A percentile compares a stretch with the other conserved stretches of the same genome.
These are phyloP conservation scores for Candida tallmaniae DNA, from an alignment of 805 yeast species.

Conservation along the genomic window DNA sequence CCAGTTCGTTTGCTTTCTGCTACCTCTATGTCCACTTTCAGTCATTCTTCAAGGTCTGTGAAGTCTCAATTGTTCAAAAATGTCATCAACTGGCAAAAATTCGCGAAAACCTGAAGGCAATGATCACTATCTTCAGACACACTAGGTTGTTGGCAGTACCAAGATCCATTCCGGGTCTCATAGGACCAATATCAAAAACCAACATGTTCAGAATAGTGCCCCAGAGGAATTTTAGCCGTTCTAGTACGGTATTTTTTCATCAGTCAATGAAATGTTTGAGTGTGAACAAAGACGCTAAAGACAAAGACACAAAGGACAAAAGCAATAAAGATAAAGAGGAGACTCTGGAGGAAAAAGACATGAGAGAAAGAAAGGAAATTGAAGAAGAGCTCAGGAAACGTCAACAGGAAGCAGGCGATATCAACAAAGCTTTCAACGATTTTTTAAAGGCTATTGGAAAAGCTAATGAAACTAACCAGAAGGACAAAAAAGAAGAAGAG, in stretches of 20 bases:
- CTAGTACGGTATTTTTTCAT: not conserved
- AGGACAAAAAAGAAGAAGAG: not conserved
- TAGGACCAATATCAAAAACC: too few relatives aligned
- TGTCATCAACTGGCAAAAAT: too few relatives aligned
- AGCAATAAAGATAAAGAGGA: conserved; percentile 5
- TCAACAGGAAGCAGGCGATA: conserved; percentile 20
- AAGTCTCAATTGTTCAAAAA: too few relatives aligned
- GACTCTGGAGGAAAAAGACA: conserved; percentile 11
- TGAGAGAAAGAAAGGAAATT: conserved; percentile 27
- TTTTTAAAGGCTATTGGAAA: conserved; percentile 8
- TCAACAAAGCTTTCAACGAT: conserved; percentile 24
- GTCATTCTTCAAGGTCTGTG: too few relatives aligned
- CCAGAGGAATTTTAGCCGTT: not conserved
- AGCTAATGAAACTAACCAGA: too few relatives aligned
- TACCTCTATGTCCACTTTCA: too few relatives aligned
- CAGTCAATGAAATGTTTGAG: not conserved
- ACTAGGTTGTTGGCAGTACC: not conserved
- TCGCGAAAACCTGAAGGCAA: too few relatives aligned
- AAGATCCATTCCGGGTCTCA: too few relatives aligned
- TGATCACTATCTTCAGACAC: not conserved
- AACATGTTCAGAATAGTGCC: not conserved
- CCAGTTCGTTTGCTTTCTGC: too few relatives aligned
- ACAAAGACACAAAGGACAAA: not conserved
- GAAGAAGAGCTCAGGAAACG: conserved; percentile 31
- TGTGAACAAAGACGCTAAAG: not conserved